Percentiles rank a stretch among this genome's conserved stretches.
phyloP scores from a whole-genome alignment of 2,329 filamentous ascomycete genomes.

The Verticillium tricorpus region DNA sequence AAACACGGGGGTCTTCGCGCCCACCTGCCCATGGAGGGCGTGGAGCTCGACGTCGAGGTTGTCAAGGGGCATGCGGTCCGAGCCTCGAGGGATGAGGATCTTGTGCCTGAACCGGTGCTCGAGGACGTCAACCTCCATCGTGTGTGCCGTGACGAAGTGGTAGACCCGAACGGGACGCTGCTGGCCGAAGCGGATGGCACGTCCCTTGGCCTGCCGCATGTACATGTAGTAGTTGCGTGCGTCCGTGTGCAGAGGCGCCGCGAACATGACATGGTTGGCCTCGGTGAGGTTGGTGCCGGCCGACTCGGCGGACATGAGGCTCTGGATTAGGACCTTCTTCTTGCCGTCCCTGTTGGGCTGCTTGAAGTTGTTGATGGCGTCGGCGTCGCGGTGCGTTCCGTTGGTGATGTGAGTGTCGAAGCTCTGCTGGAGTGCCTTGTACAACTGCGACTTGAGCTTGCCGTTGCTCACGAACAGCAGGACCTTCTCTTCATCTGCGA shows the following conservation, averaged over 20 bases:
- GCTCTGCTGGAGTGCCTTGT: slow-evolving; percentile 8
- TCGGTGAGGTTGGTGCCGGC: slow-evolving; percentile 36
- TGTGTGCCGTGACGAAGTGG: slow-evolving; percentile 31
- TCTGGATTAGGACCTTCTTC: slow-evolving; percentile 28
- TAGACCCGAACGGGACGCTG: slow-evolving; percentile 30
- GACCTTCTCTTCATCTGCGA: slow-evolving; percentile 17
- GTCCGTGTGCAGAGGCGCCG: slow-evolving; percentile 25
- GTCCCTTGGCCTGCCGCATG: slow-evolving; percentile 34
- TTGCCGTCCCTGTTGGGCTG: background rate
- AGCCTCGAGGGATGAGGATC: background rate
- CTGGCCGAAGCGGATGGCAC: slow-evolving; percentile 35
- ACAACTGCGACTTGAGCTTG: slow-evolving; percentile 21
- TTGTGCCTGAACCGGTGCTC: slow-evolving; percentile 19
- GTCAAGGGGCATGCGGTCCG: background rate
- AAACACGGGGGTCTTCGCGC: no score
- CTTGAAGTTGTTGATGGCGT: slow-evolving; percentile 23
- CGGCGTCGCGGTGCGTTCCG: slow-evolving; percentile 3
- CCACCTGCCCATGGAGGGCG: background rate
- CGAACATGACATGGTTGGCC: slow-evolving; percentile 38
- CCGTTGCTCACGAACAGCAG: slow-evolving; percentile 34
- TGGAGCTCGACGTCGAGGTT: background rate
- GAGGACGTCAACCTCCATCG: slow-evolving; percentile 34
- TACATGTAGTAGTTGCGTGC: slow-evolving; percentile 26
- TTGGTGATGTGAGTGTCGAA: slow-evolving; percentile 12
- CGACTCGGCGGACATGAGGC: slow-evolving; percentile 30